Percentiles rank a stretch among this genome's conserved stretches.
These are phyloP conservation scores for Sphaerostilbella broomeana DNA, from an alignment of 2,329 filamentous ascomycete species.

Conservation along the genomic window DNA sequence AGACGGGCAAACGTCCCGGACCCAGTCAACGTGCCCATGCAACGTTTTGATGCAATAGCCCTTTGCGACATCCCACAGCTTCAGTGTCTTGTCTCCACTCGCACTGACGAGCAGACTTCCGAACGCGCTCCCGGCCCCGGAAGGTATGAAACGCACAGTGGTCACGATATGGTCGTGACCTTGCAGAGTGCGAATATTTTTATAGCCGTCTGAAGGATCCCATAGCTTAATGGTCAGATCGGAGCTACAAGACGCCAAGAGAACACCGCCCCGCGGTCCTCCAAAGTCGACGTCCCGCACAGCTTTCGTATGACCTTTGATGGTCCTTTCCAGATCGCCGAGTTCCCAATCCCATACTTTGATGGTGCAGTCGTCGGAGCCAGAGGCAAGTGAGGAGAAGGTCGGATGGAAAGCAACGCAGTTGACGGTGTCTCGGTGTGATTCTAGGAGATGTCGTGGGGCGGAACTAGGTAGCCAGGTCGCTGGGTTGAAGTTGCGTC, in stretches of 20 bases:
- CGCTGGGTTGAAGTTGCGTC: constrained; percentile 73
- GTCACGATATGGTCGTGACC: constrained; percentile 92
- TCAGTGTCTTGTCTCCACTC: constrained; percentile 75
- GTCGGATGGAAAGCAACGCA: constrained; percentile 92
- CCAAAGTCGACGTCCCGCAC: constrained; percentile 88
- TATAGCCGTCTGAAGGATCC: constrained; percentile 89
- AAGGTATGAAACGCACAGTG: constrained; percentile 80
- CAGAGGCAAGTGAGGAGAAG: constrained; percentile 83
- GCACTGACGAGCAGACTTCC: constrained; percentile 82
- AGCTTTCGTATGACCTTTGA: constrained; percentile 86
- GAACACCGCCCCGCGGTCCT: constrained; percentile 54
- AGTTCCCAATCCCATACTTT: constrained; percentile 98
- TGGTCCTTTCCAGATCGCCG: constrained; percentile 79
- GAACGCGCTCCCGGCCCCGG: constrained; percentile 68
- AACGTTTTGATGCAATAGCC: constrained; percentile 92
- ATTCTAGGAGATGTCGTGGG: constrained; percentile 73
- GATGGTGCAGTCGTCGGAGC: constrained; percentile 89
- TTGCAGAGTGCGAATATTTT: constrained; percentile 84
- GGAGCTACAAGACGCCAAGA: constrained; percentile 63
- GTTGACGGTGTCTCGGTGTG: constrained; percentile 72
- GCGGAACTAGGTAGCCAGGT: constrained; percentile 82
- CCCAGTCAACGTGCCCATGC: constrained; percentile 79
- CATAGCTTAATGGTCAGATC: constrained; percentile 93
- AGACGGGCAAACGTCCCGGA: constrained; percentile 79
- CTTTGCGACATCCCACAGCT: constrained; percentile 89